Base-by-base conservation (phyloP, 495 filamentous ascomycete species). In the Xylaria sp. region DNA sequence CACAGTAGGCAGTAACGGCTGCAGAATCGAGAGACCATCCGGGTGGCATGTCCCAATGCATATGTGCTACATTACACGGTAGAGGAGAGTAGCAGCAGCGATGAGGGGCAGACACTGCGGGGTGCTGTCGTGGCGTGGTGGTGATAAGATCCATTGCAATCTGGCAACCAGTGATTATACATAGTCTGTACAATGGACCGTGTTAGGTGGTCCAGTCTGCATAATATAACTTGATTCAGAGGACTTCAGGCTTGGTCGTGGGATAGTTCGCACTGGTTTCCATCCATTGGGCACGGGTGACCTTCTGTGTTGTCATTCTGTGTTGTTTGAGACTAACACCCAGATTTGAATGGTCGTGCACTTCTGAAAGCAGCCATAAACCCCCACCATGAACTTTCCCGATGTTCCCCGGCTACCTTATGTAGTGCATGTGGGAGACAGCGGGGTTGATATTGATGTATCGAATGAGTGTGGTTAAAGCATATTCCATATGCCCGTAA, bases 1-100 rank as follows among this genome's bases (percentile, higher is more conserved):
- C 88, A 17, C 92, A 96, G 85, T 94, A 88, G 77, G 75, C 33
- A 43, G 33, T 33, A 37, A 11, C 44, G 35, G 14, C 17, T 40
- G 26, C 35, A 14, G 26, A 21, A n/a, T 17, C 33, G 15, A 19
- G 3, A 8, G 35, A 24, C 26, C 35, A 43, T 57, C 59, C n/a
- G 6, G 21, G 57, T 35, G 21, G 35, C n/a, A 12, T 57, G 57
- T 46, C 68, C 24, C 6, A 7, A 31, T 14, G 3, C n/a, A 37
- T 61, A 7, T 41, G 11, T 40, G 17, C 53, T 19, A 58, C 53
- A 55, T 31, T 31, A 31, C 31, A 29, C n/a, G n/a, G 24, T 14
- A 17, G 26, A 15, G 12, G 26, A 14, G 52, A 12, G 15, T 24
- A 58, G n/a, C 12, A 35, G 29, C 17, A 37, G 9, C 2, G 40